Base-by-base conservation (phyloP, 1,284 basidiomycete species). In the Cryptococcus wingfieldii region DNA sequence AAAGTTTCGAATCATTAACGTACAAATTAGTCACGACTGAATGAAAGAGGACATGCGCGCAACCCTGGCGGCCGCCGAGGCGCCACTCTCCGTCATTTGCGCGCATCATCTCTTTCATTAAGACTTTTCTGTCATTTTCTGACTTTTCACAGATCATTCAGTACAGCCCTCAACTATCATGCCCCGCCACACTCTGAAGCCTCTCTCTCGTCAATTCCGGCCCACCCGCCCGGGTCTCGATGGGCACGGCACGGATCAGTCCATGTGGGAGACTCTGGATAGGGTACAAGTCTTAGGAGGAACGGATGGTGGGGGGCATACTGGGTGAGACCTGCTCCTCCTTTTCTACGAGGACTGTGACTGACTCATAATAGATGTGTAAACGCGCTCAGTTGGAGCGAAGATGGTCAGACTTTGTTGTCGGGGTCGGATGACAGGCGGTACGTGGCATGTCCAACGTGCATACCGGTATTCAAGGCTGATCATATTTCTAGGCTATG, bases 371-470 rank as follows among this genome's bases (percentile, higher is more conserved):
- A n/a, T 27, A 65, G 77, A 14, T 92, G 89, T 64, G 87, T 93
- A 16, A 93, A 93, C 69, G 89, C 91, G 10, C 71, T 94, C 14
- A 86, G 84, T 57, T 95, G 91, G 91, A 84, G 86, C 2, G 80
- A 81, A 53, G 83, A 86, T 59, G 91, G 90, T 1, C 80, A 84
- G 51, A 73, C 86, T 6, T 78, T 94, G 37, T 76, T 93, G 16
- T 89, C 84, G 55, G 88, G 86, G 14, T 88, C 89, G 18, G 91
- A 95, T 69, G 91, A 95, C 71, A 85, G 81, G 50, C 85, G 86
- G 86, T 90, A 63, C 68, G 86, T 67, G 25, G n/a, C 16, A 19
- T 12, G 9, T 10, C 14, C 16, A 14, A 18, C 27, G 47, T 19
- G 16, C 41, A 18, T 4, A 28, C 42, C 9, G 23, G 23, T 23